Base-by-base conservation (phyloP, 768 basidiomycete genomes). In the Phanerodontia chrysosporium region DNA sequence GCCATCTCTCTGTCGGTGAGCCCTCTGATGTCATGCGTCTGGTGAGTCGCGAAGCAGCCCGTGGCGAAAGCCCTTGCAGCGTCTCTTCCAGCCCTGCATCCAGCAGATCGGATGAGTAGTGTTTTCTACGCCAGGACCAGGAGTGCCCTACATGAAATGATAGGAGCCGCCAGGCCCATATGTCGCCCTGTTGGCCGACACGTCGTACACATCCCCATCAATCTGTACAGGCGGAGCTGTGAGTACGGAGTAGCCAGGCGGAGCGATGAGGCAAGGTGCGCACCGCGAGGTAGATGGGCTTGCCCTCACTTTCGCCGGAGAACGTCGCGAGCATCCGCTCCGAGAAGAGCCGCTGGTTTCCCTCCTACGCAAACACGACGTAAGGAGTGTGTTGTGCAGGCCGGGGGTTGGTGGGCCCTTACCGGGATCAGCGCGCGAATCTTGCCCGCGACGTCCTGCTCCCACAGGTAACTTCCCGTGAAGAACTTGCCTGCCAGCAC, bases 11-110 rank as follows among this genome's bases (percentile, higher is more conserved):
- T 72, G 53, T 87, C 84, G 35, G 78, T 79, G 64, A 98, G 73
- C 16, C 89, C 96, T 62, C 95, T 86, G 61, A 89, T 76, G 75
- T 98, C 95, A 74, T 97, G 89, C 39, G 95, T 98, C 46, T 85
- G 83, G 74, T 98, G 95, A 3, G 84, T 84, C 65, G 85, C 80
- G 78, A 98, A 97, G 71, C 95, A 98, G 10, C 95, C 95, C 2
- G 95, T 98, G 46, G 83, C 92, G 72, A 93, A 98, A 0, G 95
- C 89, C 64, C 95, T 79, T 27, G 92, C 90, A n/a, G 92, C 93
- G 72, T 98, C 95, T 54, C 81, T 73, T 13, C 95, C 95, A 62
- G 92, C 86, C 73, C 90, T 82, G 64, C 36, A 61, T 58, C 58
- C 58, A 51, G 46, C 39, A 42, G 46, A 62, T 62, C 49, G 39